phyloP scores from a whole-genome alignment of 2,329 filamentous ascomycete species.

The Trichothecium roseum region DNA sequence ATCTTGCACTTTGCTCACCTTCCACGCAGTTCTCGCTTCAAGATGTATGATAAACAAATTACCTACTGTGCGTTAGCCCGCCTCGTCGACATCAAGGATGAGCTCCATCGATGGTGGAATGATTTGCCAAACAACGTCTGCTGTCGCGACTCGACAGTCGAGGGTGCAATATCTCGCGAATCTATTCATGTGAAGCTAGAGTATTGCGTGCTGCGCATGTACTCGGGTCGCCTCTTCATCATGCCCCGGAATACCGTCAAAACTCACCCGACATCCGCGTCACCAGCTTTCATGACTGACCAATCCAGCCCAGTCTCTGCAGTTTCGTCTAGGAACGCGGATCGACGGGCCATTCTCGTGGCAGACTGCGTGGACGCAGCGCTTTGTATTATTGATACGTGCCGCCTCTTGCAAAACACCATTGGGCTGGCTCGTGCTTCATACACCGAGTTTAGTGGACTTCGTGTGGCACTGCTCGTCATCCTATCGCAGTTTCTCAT shows the following conservation, averaged over 20 bases:
- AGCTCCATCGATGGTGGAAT: slow-evolving; percentile 27
- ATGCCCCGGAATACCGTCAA: neutral
- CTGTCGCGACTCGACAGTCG: neutral
- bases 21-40: slow-evolving; percentile 19
- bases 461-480: slow-evolving; percentile 41
- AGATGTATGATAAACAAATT: slow-evolving; percentile 2
- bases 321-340: neutral
- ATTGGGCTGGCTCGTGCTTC: slow-evolving; percentile 42
- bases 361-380: slow-evolving; percentile 42
- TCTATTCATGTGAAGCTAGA: slow-evolving; percentile 41
- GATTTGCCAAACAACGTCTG: slow-evolving; percentile 15
- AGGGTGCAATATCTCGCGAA: slow-evolving; percentile 21
- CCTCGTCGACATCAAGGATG: slow-evolving; percentile 23
- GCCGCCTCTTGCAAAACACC: slow-evolving; percentile 35
- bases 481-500: slow-evolving; percentile 26
- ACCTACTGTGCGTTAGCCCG: slow-evolving; percentile 11
- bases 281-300: neutral
- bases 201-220: slow-evolving; percentile 42
- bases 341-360: slow-evolving; percentile 23
- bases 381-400: slow-evolving; percentile 37
- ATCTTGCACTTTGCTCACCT: neutral
- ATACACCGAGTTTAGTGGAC: slow-evolving; percentile 46
- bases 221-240: slow-evolving; percentile 42
- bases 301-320: neutral
- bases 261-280: neutral